Evolutionary conservation across 108 stramenopile genomes (phyloP).

Genomic region (Schizochytrium sp.): DNA sequence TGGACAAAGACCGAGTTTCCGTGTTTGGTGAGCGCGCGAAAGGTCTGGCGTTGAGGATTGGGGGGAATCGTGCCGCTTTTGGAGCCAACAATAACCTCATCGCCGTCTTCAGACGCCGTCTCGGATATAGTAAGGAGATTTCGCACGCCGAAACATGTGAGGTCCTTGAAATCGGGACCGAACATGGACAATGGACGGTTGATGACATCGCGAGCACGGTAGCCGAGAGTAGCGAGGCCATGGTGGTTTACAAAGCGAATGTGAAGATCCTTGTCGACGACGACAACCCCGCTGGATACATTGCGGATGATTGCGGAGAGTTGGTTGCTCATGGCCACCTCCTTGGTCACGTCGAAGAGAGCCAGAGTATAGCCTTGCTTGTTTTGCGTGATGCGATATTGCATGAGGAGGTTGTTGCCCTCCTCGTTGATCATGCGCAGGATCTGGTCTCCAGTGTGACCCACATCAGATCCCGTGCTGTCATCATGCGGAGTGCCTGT

Average conservation of each 20-base stretch:
- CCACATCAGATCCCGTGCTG: neutral
- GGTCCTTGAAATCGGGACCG: neutral
- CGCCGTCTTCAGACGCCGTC: neutral
- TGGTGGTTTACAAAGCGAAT: neutral
- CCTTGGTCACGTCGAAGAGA: neutral
- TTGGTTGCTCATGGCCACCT: neutral
- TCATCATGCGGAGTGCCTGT: neutral
- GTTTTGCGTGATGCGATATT: neutral
- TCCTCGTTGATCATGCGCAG: neutral
- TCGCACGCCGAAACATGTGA: neutral
- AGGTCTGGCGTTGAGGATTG: neutral
- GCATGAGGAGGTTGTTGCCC: neutral
- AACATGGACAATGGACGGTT: neutral
- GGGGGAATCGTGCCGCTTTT: neutral
- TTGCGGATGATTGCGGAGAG: neutral
- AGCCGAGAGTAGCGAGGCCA: neutral
- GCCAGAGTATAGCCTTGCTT: neutral
- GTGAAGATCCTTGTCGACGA: neutral
- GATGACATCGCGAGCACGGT: neutral
- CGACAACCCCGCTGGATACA: neutral
- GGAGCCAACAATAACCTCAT: neutral
- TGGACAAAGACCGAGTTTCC: neutral
- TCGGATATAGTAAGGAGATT: neutral
- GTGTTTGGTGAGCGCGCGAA: neutral
- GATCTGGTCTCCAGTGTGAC: neutral